These are phyloP conservation scores for Rhizophagus sp. DNA, from an alignment of 192 early-diverging fungal species.

Conservation along the genomic window DNA sequence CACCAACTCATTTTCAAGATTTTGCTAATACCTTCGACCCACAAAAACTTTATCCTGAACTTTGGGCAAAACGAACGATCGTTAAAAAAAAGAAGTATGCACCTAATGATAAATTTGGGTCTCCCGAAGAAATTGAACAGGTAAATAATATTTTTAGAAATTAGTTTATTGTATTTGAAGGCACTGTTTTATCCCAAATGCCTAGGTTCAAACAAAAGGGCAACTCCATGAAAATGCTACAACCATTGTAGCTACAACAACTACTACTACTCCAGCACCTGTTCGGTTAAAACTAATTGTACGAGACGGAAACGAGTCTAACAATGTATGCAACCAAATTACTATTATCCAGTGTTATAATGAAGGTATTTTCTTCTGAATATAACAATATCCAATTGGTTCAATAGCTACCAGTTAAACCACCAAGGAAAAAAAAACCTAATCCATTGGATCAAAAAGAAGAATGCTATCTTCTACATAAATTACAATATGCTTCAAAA, in stretches of 20 bases:
- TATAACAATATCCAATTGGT: background rate
- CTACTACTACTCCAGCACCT: background rate
- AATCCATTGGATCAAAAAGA: conserved; percentile 38
- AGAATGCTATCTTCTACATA: conserved; percentile 57
- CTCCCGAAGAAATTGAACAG: background rate
- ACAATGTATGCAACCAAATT: background rate
- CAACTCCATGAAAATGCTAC: background rate
- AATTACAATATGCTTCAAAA: conserved; percentile 43
- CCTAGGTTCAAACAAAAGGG: background rate
- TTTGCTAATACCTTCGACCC: conserved; percentile 6
- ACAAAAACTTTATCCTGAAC: conserved; percentile 9
- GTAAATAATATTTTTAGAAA: background rate
- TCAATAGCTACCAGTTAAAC: background rate
- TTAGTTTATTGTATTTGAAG: background rate
- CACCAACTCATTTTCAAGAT: conserved; percentile 4
- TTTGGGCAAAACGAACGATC: background rate
- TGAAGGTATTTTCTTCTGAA: background rate
- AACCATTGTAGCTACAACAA: too few relatives aligned
- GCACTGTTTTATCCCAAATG: background rate
- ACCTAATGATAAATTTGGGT: background rate
- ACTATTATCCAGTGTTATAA: background rate
- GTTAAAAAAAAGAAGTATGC: background rate
- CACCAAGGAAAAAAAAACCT: conserved; percentile 8
- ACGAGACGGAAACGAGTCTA: background rate
- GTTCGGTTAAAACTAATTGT: background rate